Evolutionary conservation across 495 filamentous ascomycete species (phyloP).

Genomic region (Bryoglossum gracile): DNA sequence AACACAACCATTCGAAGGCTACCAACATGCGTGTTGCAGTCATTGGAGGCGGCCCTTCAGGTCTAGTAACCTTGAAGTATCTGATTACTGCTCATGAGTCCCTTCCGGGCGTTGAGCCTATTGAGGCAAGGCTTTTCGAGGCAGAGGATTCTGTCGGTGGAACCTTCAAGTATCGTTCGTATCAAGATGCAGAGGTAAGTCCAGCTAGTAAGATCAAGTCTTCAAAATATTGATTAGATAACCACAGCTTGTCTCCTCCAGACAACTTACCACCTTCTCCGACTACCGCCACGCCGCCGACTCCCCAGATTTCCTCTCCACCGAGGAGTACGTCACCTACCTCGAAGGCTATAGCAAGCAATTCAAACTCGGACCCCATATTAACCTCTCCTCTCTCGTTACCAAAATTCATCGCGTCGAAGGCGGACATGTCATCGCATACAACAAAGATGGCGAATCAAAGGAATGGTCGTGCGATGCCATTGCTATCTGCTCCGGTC

Average conservation of each 20-base stretch:
- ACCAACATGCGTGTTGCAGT: constrained; percentile 22
- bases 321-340: constrained; percentile 29
- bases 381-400: constrained; percentile 29
- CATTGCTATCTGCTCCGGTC: constrained; percentile 37
- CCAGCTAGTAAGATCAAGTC: not conserved
- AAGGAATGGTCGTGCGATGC: constrained; percentile 32
- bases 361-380: constrained; percentile 34
- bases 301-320: constrained; percentile 32
- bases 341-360: constrained; percentile 34
- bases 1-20: too few species aligned
- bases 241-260: constrained; percentile 34
- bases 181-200: constrained; percentile 21
- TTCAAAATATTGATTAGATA: not conserved
- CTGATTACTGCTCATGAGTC: constrained; percentile 29
- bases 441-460: constrained; percentile 11
- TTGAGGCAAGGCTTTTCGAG: constrained; percentile 32
- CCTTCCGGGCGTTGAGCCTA: constrained; percentile 10
- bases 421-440: constrained; percentile 27
- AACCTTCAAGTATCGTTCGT: constrained; percentile 16
- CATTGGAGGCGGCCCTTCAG: constrained; percentile 37
- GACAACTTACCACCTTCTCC: constrained; percentile 35
- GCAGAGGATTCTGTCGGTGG: constrained; percentile 15
- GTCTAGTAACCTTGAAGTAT: constrained; percentile 39
- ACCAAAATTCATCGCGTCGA: constrained; percentile 19
- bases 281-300: constrained; percentile 29